Evolutionary conservation across 257 asterid genomes (phyloP).

Genomic region (Ilex asprella): DNA sequence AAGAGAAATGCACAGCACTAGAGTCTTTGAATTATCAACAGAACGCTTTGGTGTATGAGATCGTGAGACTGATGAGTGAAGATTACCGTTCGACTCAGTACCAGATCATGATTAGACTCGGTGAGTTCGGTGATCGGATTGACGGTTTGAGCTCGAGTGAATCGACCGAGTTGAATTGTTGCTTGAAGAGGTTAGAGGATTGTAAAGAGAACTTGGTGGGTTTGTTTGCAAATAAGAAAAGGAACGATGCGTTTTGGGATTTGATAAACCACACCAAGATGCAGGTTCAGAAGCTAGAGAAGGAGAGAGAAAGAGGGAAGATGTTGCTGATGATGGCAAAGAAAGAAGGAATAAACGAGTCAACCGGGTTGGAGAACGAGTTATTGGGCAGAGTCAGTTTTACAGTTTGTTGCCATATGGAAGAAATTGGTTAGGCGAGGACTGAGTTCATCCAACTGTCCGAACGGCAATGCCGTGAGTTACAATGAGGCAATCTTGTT

Average conservation of each 20-base stretch:
- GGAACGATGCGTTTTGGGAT: slow-evolving; percentile 32
- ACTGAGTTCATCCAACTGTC: neutral
- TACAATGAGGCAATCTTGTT: too few species aligned
- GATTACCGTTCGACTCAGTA: slow-evolving; percentile 30
- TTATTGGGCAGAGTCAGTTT: slow-evolving; percentile 9
- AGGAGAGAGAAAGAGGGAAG: slow-evolving; percentile 16
- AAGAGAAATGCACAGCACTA: slow-evolving; percentile 32
- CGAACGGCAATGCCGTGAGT: neutral
- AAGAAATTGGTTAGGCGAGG: slow-evolving; percentile 7
- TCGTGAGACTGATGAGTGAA: slow-evolving; percentile 28
- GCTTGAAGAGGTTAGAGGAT: slow-evolving; percentile 23
- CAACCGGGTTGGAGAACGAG: slow-evolving; percentile 13
- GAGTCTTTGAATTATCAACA: slow-evolving; percentile 25
- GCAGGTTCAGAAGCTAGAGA: slow-evolving; percentile 13
- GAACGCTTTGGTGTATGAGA: slow-evolving; percentile 23
- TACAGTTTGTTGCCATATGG: slow-evolving; percentile 1
- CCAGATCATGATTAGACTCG: slow-evolving; percentile 24
- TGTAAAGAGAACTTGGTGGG: slow-evolving; percentile 20
- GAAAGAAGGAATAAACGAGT: slow-evolving; percentile 8
- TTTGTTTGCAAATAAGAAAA: slow-evolving; percentile 24
- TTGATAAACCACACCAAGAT: slow-evolving; percentile 15
- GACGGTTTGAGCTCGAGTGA: slow-evolving; percentile 15
- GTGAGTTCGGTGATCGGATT: slow-evolving; percentile 10
- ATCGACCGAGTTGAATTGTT: slow-evolving; percentile 27
- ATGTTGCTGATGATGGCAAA: slow-evolving; percentile 8